These are phyloP conservation scores for Selenicereus undatus DNA, from an alignment of 148 eudicot species.

Conservation along the genomic window DNA sequence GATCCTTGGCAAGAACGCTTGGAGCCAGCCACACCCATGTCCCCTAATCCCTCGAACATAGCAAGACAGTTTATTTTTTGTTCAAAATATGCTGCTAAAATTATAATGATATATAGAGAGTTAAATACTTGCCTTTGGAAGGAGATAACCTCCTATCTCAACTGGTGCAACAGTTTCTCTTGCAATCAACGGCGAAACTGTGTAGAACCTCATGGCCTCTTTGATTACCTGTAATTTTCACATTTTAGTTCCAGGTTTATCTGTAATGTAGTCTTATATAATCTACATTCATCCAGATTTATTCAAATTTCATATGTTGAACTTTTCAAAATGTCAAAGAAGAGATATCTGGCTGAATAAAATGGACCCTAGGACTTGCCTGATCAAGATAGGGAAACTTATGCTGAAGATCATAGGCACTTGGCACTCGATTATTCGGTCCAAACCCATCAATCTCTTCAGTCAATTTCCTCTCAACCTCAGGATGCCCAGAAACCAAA, in stretches of 20 bases:
- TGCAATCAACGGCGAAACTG: conserved; percentile 83
- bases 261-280: too few species aligned
- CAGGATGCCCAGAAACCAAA: conserved; percentile 66
- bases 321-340: background rate
- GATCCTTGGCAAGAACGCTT: conserved; percentile 86
- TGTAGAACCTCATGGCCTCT: conserved; percentile 87
- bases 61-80: background rate
- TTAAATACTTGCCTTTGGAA: conserved; percentile 56
- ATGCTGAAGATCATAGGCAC: conserved; percentile 69
- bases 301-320: too few species aligned
- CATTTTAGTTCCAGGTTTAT: too few species aligned
- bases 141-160: conserved; percentile 73
- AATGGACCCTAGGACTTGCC: conserved; percentile 31
- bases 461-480: conserved; percentile 70
- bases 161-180: conserved; percentile 72
- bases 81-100: background rate
- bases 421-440: conserved; percentile 47
- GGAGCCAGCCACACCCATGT: conserved; percentile 97
- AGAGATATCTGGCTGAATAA: background rate
- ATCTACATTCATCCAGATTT: too few species aligned
- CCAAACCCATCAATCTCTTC: conserved; percentile 79
- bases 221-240: conserved; percentile 60
- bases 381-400: conserved; percentile 85
- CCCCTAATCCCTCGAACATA: conserved; percentile 44
- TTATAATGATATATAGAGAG: background rate